Percentiles rank a stretch among this genome's conserved stretches.
These are phyloP conservation scores for Telfairia occidentalis DNA, from an alignment of 331 rosid genomes.

Conservation along the genomic window DNA sequence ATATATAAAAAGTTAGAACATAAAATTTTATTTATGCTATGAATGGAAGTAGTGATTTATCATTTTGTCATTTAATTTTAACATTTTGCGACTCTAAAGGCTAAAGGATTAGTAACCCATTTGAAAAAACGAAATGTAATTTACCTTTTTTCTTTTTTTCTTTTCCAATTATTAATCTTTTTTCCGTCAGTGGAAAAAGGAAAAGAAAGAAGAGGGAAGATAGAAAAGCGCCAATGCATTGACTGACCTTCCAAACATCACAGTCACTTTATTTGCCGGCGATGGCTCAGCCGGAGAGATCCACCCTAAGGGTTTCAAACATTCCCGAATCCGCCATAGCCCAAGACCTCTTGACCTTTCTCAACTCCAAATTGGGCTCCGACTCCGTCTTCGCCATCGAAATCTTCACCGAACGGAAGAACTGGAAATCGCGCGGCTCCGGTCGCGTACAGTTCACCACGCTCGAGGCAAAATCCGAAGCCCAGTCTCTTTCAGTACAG, in stretches of 20 bases:
- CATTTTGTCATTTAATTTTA: too few species aligned
- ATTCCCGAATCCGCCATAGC: slow-evolving; percentile 53
- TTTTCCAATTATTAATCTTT: too few species aligned
- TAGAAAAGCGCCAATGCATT: too few species aligned
- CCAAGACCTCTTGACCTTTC: slow-evolving; percentile 39
- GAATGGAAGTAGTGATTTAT: too few species aligned
- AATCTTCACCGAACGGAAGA: slow-evolving; percentile 44
- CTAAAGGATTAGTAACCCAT: too few species aligned
- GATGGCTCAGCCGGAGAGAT: slow-evolving; percentile 27
- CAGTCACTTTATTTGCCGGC: neutral
- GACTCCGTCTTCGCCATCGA: slow-evolving; percentile 67
- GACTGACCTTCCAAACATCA: neutral
- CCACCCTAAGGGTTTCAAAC: slow-evolving; percentile 45
- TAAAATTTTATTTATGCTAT: too few species aligned
- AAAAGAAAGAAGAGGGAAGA: too few species aligned
- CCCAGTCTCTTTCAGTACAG: slow-evolving; percentile 26
- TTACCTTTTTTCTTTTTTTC: too few species aligned
- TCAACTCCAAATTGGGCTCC: slow-evolving; percentile 36
- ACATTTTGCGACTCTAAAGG: too few species aligned
- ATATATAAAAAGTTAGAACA: too few species aligned
- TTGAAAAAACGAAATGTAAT: too few species aligned
- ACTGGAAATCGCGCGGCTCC: slow-evolving; percentile 69
- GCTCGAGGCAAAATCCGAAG: slow-evolving; percentile 24
- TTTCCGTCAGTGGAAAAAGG: too few species aligned
- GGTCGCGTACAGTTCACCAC: slow-evolving; percentile 75